Evolutionary conservation across 2,329 filamentous ascomycete genomes (phyloP), one percentile per base, ranked within the genome.

Genomic region (Knufia petricola): DNA sequence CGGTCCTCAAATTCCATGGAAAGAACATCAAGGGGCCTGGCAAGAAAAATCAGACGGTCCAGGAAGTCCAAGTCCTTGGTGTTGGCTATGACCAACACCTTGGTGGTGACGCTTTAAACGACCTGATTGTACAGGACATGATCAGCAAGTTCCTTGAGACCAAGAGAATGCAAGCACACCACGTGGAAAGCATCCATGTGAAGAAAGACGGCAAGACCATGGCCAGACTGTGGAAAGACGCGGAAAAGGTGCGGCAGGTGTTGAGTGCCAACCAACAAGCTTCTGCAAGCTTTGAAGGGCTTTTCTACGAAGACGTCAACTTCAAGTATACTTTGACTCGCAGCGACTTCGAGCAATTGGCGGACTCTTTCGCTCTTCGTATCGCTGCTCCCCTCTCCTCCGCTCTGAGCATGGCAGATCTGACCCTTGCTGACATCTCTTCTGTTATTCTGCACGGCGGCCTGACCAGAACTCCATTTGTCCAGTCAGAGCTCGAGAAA

Each of bases 391-490:
- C 85, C 7, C 75, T 96, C 55, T 76, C 82, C 54, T 76, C 84
- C 56, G 87, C 92, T 46, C 73, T 98, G 34, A 76, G 79, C 44
- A 75, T 77, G 47, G 85, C 90, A 15, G 79, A 82, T 42, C 70
- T 96, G 46, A 77, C 81, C 21, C 71, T 94, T 21, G 70, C 72
- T 23, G 86, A 95, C 48, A 71, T 98, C 26, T 84, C 92, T 61
- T 94, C 89, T 1, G 74, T 98, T 53, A 95, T 98, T 63, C 80
- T 98, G 34, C 88, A 95, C 61, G 92, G 92, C 57, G 92, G 92
- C 58, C 84, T 83, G 38, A 83, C 87, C 39, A 81, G 92, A 52
- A 96, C 90, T 7, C 92, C 92, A 0, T 95, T 96, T 60, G 87
- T 98, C 9, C 90, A 96, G 66, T 90, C 83, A 67, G 77, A 84